Evolutionary conservation across 2,329 filamentous ascomycete species (phyloP), one percentile per base, ranked within the genome.

Genomic region (Fusarium redolens): DNA sequence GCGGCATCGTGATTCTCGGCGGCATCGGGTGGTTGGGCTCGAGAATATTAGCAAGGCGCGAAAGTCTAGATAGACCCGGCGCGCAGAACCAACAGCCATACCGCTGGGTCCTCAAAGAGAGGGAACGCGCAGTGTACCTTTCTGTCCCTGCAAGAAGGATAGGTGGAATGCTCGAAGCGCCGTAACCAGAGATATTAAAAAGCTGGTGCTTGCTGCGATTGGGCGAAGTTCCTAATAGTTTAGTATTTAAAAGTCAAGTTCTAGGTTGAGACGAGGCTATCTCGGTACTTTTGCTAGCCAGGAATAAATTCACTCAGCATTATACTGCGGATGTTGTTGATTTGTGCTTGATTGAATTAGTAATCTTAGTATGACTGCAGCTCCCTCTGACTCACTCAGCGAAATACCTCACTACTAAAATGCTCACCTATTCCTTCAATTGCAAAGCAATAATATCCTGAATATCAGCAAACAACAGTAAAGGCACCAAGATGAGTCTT

Each of bases 401-500:
- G 5, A 44, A 31, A 28, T 14, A 3, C 13, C 22, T 25, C 6
- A 15, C 9, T n/a, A 20, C 17, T 25, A 35, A 47, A n/a, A 9
- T 5, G 4, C 3, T 20, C 6, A 11, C 6, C 4, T 33, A 35
- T 28, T 33, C 4, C 7, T 18, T 4, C 2, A 25, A 10, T 4
- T 4, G 17, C 5, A 6, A 20, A 28, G 4, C 4, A 33, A 4
- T 4, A 2, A 31, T n/a, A 20, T 12, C 12, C 2, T 7, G 0
- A 45, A 17, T 3, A 20, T 8, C 6, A 11, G 15, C 2, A 11
- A 25, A 4, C 1, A 12, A 2, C 43, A 41, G 2, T 7, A 11
- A 33, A 5, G 15, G 5, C 2, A 28, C 5, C 4, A 69, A 45
- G 11, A 81, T 81, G 77, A 78, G 79, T 33, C 82, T 88, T 31